Percentiles rank a stretch among this genome's conserved stretches.
phyloP scores from a whole-genome alignment of 306 rosid species.

The Vigna angularis region DNA sequence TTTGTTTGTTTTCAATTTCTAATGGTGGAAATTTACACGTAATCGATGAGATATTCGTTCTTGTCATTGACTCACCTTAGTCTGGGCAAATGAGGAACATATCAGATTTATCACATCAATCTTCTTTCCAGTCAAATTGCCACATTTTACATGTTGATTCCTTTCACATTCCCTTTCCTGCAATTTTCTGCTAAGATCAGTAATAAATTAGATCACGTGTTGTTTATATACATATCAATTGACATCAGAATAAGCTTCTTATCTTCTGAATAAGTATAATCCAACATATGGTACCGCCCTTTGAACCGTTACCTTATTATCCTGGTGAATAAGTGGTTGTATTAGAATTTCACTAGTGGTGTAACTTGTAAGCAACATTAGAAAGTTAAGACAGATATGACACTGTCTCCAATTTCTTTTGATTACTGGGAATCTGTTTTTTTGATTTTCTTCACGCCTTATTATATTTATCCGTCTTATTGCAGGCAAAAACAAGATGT shows the following conservation, averaged over 20 bases:
- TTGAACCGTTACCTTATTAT: conserved; percentile 37
- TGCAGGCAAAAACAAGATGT: conserved; percentile 52
- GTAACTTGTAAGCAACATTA: conserved; percentile 41
- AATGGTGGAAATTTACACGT: conserved; percentile 38
- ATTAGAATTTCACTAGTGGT: conserved; percentile 26
- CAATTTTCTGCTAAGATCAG: not conserved
- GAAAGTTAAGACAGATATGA: conserved; percentile 44
- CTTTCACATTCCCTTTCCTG: not conserved
- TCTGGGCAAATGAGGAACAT: conserved; percentile 5
- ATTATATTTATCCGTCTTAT: conserved; percentile 26
- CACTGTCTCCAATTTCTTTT: conserved; percentile 31
- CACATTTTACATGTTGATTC: conserved; percentile 36
- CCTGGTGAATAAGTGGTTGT: not conserved
- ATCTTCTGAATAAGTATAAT: conserved; percentile 27
- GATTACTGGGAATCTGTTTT: conserved; percentile 52
- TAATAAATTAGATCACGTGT: conserved; percentile 33
- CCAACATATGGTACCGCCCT: conserved; percentile 15
- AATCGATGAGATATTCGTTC: conserved; percentile 33
- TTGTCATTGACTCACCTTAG: conserved; percentile 24
- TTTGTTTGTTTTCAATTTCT: conserved; percentile 7
- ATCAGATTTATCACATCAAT: conserved; percentile 26
- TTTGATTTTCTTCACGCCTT: not conserved
- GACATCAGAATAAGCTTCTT: conserved; percentile 43
- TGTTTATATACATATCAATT: not conserved
- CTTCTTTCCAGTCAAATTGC: not conserved